Conservation (phyloP, 495 filamentous ascomycete species). For the Xylaria cubensis region DNA sequence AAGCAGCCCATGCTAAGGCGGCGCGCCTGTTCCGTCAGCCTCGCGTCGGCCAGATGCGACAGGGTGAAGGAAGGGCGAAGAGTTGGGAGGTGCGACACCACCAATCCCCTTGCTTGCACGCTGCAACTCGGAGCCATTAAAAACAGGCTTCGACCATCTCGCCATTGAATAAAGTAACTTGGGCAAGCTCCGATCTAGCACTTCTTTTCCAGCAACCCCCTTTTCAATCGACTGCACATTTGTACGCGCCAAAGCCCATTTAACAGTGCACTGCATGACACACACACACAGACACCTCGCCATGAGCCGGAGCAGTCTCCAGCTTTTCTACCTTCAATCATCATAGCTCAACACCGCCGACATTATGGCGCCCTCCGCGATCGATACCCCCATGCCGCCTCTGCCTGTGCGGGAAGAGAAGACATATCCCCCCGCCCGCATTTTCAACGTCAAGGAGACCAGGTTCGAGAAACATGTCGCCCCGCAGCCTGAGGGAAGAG, state of each 20-base stretch:
- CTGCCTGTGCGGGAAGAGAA: constrained; percentile 43
- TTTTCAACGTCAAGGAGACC: constrained; percentile 69
- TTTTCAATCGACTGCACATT: not conserved
- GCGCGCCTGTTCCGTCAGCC: constrained; percentile 23
- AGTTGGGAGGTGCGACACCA: constrained; percentile 15
- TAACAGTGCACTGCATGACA: not conserved
- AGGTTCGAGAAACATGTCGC: constrained; percentile 77
- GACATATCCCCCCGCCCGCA: constrained; percentile 50
- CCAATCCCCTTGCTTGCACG: not conserved
- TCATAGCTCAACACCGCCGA: constrained; percentile 7
- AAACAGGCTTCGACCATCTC: constrained; percentile 14
- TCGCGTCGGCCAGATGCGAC: constrained; percentile 17
- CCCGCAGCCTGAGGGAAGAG: constrained; percentile 70
- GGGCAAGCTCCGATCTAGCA: not conserved
- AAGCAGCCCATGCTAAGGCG: not conserved
- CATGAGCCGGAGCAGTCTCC: constrained; percentile 14
- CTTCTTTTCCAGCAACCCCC: not conserved
- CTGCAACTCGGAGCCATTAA: not conserved
- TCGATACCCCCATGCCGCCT: constrained; percentile 42
- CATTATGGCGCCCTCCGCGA: constrained; percentile 51
- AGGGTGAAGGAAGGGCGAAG: constrained; percentile 7
- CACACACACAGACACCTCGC: not conserved
- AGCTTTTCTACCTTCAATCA: not conserved
- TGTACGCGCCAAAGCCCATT: not conserved
- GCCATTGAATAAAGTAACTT: not conserved